phyloP scores from a whole-genome alignment of 2,329 filamentous ascomycete species.

The Xylaria sp. region DNA sequence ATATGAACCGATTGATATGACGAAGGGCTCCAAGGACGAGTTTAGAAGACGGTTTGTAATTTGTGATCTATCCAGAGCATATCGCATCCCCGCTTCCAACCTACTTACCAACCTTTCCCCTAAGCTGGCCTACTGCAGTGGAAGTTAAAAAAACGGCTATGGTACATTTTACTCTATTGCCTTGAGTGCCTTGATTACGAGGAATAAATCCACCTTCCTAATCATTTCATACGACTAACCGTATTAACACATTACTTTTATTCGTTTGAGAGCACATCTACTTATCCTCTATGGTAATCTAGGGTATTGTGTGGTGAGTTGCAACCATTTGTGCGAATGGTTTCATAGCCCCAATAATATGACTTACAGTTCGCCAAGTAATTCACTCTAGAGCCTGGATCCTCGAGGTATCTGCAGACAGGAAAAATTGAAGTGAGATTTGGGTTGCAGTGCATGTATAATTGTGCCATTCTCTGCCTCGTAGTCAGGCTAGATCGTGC shows the following conservation, averaged over 20 bases:
- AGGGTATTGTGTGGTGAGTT: background rate
- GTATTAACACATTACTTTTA: background rate
- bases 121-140: background rate
- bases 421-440: slow-evolving; percentile 16
- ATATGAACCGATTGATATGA: background rate
- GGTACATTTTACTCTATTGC: background rate
- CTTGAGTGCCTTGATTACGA: background rate
- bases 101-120: slow-evolving; percentile 1
- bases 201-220: background rate
- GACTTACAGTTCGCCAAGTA: background rate
- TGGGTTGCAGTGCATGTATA: slow-evolving; percentile 34
- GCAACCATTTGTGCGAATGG: background rate
- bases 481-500: slow-evolving; percentile 31
- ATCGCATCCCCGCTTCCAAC: background rate
- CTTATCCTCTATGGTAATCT: background rate
- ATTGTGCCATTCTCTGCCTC: slow-evolving; percentile 19
- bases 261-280: background rate
- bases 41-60: background rate
- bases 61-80: slow-evolving; percentile 6
- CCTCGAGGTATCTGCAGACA: slow-evolving; percentile 7
- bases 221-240: background rate
- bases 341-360: background rate
- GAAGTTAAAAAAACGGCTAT: background rate
- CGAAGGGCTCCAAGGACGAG: background rate
- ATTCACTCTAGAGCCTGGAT: background rate